Conservation (phyloP, 768 basidiomycete genomes). For the Erythrobasidium yunnanense region DNA sequence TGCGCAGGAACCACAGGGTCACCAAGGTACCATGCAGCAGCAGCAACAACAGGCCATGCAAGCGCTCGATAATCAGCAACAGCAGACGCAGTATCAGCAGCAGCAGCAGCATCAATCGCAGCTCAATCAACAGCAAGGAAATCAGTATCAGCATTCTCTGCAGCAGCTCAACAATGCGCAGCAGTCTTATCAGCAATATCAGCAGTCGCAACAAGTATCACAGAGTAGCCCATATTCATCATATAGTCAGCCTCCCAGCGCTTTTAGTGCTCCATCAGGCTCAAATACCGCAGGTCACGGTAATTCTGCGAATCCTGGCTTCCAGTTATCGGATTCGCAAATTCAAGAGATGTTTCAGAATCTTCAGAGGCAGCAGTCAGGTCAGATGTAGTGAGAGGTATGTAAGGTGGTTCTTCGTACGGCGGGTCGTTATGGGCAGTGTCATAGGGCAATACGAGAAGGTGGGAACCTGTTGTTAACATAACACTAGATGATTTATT, state of each 20-base stretch:
- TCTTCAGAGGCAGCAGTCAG: neutral
- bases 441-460: no score
- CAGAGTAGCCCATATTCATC: neutral
- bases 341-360: neutral
- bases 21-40: neutral
- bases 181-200: neutral
- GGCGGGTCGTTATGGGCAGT: no score
- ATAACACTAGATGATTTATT: no score
- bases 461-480: no score
- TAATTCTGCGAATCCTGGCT: neutral
- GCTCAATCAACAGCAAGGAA: neutral
- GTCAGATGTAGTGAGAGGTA: no score
- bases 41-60: slow-evolving; percentile 1
- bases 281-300: neutral
- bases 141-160: neutral
- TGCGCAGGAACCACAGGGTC: no score
- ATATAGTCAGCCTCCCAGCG: neutral
- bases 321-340: neutral
- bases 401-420: no score
- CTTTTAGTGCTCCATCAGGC: neutral
- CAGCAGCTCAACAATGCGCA: no score
- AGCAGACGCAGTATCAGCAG: neutral
- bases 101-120: neutral
- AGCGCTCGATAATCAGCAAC: neutral
- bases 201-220: neutral